Evolutionary conservation across 2,329 filamentous ascomycete genomes (phyloP).

Genomic region (Sarocladium brachiariae): DNA sequence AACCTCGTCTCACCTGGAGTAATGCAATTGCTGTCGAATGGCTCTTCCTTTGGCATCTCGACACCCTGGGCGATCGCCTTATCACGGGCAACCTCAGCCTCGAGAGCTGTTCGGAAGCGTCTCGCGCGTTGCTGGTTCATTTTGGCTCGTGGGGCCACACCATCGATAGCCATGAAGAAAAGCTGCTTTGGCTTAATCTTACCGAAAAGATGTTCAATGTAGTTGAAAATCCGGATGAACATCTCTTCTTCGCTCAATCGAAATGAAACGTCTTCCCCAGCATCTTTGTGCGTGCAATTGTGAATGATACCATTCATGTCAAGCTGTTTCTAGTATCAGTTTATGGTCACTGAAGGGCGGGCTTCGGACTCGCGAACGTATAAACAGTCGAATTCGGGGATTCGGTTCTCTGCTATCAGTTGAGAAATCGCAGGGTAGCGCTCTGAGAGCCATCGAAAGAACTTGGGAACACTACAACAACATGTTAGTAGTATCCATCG

Average conservation of each 20-base stretch:
- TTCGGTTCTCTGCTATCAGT: conserved; percentile 96
- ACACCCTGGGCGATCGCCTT: conserved; percentile 86
- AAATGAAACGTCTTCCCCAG: conserved; percentile 76
- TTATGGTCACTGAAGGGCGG: conserved; percentile 24
- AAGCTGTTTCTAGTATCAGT: conserved; percentile 41
- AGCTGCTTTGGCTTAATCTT: conserved; percentile 98
- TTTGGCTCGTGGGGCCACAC: conserved; percentile 93
- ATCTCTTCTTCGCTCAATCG: conserved; percentile 96
- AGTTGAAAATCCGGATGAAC: conserved; percentile 99
- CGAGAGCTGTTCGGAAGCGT: conserved; percentile 88
- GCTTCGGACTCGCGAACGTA: conserved; percentile 51
- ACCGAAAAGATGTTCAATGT: conserved; percentile 96
- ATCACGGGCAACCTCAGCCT: conserved; percentile 81
- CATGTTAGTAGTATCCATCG: conserved; percentile 9
- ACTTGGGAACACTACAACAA: conserved; percentile 62
- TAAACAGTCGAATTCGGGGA: conserved; percentile 96
- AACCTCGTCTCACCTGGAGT: conserved; percentile 82
- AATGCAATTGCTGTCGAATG: conserved; percentile 99
- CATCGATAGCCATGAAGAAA: conserved; percentile 99
- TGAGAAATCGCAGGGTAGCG: conserved; percentile 97
- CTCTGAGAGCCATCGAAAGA: conserved; percentile 99
- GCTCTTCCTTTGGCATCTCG: conserved; percentile 88
- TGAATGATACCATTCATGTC: conserved; percentile 99
- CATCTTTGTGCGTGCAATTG: conserved; percentile 97
- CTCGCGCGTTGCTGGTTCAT: conserved; percentile 99